Base-by-base conservation (phyloP, 768 basidiomycete genomes). In the Pulveroboletus sp. region DNA sequence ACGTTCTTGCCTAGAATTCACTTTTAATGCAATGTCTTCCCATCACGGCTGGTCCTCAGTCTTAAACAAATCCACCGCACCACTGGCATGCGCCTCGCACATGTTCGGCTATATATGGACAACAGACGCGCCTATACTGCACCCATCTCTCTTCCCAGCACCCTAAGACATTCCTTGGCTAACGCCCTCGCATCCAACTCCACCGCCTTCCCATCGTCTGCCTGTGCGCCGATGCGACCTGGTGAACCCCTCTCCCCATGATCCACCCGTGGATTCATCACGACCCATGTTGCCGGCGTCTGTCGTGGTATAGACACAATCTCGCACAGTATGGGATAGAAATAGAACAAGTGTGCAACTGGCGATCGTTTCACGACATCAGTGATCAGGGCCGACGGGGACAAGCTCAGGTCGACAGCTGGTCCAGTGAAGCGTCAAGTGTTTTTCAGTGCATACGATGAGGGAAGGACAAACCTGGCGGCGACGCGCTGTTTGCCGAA, bases 311-410 rank as follows among this genome's bases (percentile, higher is more conserved):
- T 78, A 2, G 90, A 82, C 8, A 80, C 84, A 40, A 95, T 85
- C 58, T 92, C 84, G 57, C 87, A 86, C 5, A 96, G 66, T 2
- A 88, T 69, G 0, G 81, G 71, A 61, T 94, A 94, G 50, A 95
- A 84, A 62, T 93, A 84, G 76, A 95, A 95, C 11, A 98, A 71
- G 59, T 95, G 93, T 0, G 87, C 92, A 14, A 82, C 76, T 0
- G 81, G 66, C 2, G 93, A 93, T 1, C 88, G 81, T 56, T 80
- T 81, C 12, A 86, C 80, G 1, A 86, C 80, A 51, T 91, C 83
- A 1, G 83, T 74, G 19, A 94, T 75, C 4, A 89, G 71, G 12
- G 71, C 70, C 12, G 79, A 70, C 0, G 84, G 78, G 1, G 75
- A 66, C 16, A 78, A 61, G 2, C 72, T 66, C 2, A 71, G 37